Evolutionary conservation across 768 basidiomycete genomes (phyloP).

Genomic region (Phaffia tasmanica): DNA sequence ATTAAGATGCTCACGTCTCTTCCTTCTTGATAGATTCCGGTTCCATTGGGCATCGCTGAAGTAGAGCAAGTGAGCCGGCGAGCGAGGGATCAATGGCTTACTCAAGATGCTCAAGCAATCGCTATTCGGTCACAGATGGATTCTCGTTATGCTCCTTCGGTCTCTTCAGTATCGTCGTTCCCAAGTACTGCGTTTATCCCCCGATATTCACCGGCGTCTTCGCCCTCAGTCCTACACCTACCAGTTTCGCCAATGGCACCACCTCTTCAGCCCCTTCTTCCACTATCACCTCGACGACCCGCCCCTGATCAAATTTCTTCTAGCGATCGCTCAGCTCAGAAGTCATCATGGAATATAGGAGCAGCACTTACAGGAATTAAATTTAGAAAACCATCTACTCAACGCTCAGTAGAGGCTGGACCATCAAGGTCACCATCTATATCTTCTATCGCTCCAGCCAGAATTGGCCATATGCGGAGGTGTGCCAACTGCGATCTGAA

Average conservation of each 20-base stretch:
- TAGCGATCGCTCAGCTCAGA: background rate
- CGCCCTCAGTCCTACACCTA: background rate
- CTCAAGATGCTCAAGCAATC: slow-evolving; percentile 58
- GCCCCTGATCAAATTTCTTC: background rate
- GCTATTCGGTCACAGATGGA: slow-evolving; percentile 24
- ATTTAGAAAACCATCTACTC: slow-evolving; percentile 5
- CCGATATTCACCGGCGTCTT: background rate
- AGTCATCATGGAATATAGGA: slow-evolving; percentile 11
- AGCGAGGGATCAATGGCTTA: slow-evolving; percentile 64
- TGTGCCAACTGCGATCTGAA: slow-evolving; percentile 34
- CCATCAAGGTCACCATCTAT: slow-evolving; percentile 1
- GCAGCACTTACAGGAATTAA: slow-evolving; percentile 15
- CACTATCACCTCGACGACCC: background rate
- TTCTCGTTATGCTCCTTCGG: background rate
- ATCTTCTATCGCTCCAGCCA: slow-evolving; percentile 24
- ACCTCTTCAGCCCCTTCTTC: background rate
- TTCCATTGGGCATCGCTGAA: slow-evolving; percentile 61
- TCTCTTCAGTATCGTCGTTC: background rate
- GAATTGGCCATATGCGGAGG: slow-evolving; percentile 30
- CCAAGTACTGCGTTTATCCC: background rate
- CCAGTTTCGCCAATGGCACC: slow-evolving; percentile 5
- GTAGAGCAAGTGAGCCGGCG: slow-evolving; percentile 63
- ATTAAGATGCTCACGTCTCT: no score
- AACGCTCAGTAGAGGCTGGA: background rate
- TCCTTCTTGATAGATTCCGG: slow-evolving; percentile 56